Percentiles rank a stretch among this genome's conserved stretches.
Evolutionary conservation across 2,329 filamentous ascomycete species (phyloP).

Genomic region (Cercospora sojina): DNA sequence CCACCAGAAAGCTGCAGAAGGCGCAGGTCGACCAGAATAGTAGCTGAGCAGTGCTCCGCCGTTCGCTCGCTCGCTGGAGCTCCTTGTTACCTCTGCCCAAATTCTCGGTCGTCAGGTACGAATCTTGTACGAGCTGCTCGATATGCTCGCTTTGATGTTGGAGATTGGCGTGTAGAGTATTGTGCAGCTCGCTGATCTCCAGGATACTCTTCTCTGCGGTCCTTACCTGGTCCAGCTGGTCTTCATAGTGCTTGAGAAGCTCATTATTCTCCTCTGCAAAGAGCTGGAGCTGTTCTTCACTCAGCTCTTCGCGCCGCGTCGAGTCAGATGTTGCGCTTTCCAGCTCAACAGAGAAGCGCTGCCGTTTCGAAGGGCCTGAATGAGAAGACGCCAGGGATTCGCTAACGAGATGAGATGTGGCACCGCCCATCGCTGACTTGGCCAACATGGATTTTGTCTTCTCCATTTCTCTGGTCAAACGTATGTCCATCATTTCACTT

Average conservation of each 20-base stretch:
- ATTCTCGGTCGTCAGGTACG: constrained; percentile 77
- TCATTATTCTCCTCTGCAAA: constrained; percentile 92
- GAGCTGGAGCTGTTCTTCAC: constrained; percentile 82
- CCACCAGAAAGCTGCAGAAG: constrained; percentile 48
- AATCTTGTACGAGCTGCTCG: constrained; percentile 82
- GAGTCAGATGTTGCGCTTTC: not conserved
- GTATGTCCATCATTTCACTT: constrained; percentile 87
- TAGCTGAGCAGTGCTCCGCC: constrained; percentile 51
- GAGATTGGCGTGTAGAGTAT: constrained; percentile 81
- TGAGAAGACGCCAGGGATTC: constrained; percentile 5
- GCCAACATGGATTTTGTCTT: constrained; percentile 84
- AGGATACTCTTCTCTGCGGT: constrained; percentile 85
- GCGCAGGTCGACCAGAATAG: constrained; percentile 50
- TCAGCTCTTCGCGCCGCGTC: constrained; percentile 52
- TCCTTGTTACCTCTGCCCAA: constrained; percentile 87
- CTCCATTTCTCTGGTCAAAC: constrained; percentile 80
- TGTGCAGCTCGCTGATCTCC: constrained; percentile 91
- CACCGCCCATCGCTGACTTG: constrained; percentile 47
- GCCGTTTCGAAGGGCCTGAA: constrained; percentile 2
- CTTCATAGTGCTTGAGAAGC: constrained; percentile 91
- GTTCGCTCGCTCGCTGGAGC: constrained; percentile 73
- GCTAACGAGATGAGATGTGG: constrained; percentile 19
- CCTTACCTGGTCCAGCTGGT: constrained; percentile 88
- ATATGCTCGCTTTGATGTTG: constrained; percentile 85
- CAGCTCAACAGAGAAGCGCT: constrained; percentile 13